Base-by-base conservation (phyloP, 768 basidiomycete species). In the Kwoniella mangroviensis region DNA sequence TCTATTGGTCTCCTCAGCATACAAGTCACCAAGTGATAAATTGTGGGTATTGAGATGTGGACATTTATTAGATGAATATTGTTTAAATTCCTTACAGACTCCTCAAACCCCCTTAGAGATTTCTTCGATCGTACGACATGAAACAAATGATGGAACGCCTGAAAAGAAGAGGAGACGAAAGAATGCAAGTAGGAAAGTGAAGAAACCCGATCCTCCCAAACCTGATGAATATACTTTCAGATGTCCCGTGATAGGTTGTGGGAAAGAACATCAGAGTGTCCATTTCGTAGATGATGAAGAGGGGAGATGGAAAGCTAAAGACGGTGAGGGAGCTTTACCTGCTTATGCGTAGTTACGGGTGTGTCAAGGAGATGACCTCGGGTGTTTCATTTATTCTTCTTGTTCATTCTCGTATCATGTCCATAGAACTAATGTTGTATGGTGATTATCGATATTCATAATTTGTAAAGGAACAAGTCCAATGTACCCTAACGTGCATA, bases 31-130 rank as follows among this genome's bases (percentile, higher is more conserved):
- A 9, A 72, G 68, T 10, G 80, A 81, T 63, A 64, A 72, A 55
- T 71, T 83, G 22, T 79, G 72, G 73, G 68, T 71, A 2, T 53
- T 81, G 4, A 56, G 75, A 19, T 83, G 82, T 45, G 82, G 82
- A 7, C 82, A 83, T 65, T 52, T 80, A 52, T 54, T 83, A 22
- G 78, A 83, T 64, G 75, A 81, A 52, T 68, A 65, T 62, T 83
- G 82, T 71, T 65, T 83, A 4, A 59, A 74, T 40, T 60, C 57
- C 24, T 24, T 81, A 9, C 68, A 68, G 4, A 74, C 63, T 13
- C 79, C 81, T 1, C 62, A 21, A 3, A 69, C 72, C 26, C 24
- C 34, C 5, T 24, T 26, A 12, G 53, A 73, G 11, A 0, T 67
- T 1, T 51, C 51, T 13, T 40, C 42, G n/a, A 41, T 42, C 9